phyloP scores from a whole-genome alignment of 352 stramenopile genomes.

The Phytopythium mirpurense region DNA sequence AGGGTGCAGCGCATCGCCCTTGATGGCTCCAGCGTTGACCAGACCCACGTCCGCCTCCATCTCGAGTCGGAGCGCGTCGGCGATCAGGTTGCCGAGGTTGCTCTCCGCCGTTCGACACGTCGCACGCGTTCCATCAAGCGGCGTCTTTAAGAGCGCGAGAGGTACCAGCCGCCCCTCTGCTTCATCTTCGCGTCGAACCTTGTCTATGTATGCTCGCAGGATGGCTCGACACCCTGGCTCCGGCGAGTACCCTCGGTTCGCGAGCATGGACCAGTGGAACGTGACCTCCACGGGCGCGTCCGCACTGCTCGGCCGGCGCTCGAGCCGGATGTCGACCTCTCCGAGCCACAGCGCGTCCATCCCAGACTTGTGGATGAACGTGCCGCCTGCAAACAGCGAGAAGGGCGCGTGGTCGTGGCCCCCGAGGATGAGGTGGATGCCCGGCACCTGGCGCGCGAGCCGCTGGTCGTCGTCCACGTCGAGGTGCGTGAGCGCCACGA shows the following conservation, averaged over 20 bases:
- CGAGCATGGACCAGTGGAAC: slow-evolving; percentile 71
- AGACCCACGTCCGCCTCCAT: slow-evolving; percentile 52
- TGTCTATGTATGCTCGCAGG: slow-evolving; percentile 32
- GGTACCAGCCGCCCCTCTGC: slow-evolving; percentile 35
- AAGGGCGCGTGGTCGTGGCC: slow-evolving; percentile 87
- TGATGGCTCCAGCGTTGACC: slow-evolving; percentile 80
- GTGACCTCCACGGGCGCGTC: slow-evolving; percentile 10
- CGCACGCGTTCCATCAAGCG: slow-evolving; percentile 60
- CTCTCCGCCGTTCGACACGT: slow-evolving; percentile 60
- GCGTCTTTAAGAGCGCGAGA: slow-evolving; percentile 21
- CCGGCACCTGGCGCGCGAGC: slow-evolving; percentile 46
- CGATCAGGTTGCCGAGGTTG: slow-evolving; percentile 73
- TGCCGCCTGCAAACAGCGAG: slow-evolving; percentile 40
- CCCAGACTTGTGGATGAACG: slow-evolving; percentile 83
- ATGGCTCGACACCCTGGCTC: slow-evolving; percentile 40
- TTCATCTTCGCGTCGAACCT: slow-evolving; percentile 47
- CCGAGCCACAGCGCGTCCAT: slow-evolving; percentile 82
- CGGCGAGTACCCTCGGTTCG: slow-evolving; percentile 42
- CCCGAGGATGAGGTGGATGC: slow-evolving; percentile 83
- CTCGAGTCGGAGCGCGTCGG: slow-evolving; percentile 59
- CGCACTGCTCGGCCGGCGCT: neutral
- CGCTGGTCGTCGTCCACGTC: slow-evolving; percentile 53
- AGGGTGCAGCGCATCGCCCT: slow-evolving; percentile 57
- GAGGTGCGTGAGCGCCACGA: slow-evolving; percentile 81
- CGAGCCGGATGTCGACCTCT: slow-evolving; percentile 56